Conservation (phyloP, 768 basidiomycete genomes). For the Glaciozyma martinii region DNA sequence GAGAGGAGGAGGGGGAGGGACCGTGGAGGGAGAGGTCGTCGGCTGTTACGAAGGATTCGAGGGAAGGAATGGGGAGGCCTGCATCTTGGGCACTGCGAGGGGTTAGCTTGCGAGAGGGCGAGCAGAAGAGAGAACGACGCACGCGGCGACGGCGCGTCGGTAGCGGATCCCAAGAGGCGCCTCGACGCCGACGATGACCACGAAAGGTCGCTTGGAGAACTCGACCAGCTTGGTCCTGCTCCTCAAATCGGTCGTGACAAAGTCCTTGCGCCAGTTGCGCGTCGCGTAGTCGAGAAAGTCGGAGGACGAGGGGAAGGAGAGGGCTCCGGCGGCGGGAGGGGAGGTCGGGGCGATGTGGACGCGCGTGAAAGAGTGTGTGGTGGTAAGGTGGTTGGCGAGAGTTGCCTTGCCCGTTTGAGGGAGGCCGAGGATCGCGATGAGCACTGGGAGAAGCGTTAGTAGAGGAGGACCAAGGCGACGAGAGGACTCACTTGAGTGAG, state of each 20-base stretch:
- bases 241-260: conserved; percentile 67
- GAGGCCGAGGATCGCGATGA: conserved; percentile 43
- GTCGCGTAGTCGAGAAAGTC: conserved; percentile 68
- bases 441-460: conserved; percentile 33
- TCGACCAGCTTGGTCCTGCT: conserved; percentile 52
- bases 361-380: conserved; percentile 37
- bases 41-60: conserved; percentile 65
- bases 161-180: conserved; percentile 69
- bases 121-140: neutral
- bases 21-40: conserved; percentile 66
- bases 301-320: conserved; percentile 46
- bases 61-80: conserved; percentile 21
- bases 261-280: conserved; percentile 65
- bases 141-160: conserved; percentile 46
- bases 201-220: conserved; percentile 81
- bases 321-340: conserved; percentile 1
- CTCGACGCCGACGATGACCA: conserved; percentile 72
- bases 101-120: neutral
- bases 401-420: conserved; percentile 41
- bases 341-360: conserved; percentile 33
- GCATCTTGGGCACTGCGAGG: neutral
- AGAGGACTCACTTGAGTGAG: neutral
- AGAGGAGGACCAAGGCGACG: too few species aligned
- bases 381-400: conserved; percentile 38
- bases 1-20: conserved; percentile 15